Evolutionary conservation across 257 asterid species (phyloP).

Genomic region (Solanum lycopersicoides): DNA sequence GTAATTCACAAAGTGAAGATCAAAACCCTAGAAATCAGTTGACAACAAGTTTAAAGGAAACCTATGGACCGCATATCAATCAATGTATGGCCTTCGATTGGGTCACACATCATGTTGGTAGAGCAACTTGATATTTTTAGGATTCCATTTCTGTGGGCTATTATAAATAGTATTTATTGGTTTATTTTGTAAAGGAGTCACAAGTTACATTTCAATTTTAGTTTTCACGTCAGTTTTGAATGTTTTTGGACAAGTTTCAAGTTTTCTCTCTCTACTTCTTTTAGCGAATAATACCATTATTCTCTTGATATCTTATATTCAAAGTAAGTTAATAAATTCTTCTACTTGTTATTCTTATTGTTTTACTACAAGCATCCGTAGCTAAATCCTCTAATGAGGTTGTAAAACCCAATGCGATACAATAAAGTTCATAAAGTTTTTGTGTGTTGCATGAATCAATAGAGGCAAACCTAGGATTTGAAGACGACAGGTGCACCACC

Average conservation of each 20-base stretch:
- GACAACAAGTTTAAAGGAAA: background rate
- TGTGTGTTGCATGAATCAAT: background rate
- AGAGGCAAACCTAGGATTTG: no score
- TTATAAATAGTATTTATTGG: background rate
- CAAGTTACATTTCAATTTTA: background rate
- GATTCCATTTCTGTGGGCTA: background rate
- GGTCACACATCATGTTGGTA: background rate
- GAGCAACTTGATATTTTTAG: background rate
- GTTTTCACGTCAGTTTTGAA: background rate
- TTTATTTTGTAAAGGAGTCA: background rate
- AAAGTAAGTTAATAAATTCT: background rate
- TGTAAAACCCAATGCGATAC: background rate
- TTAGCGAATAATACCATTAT: no score
- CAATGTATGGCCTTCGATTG: background rate
- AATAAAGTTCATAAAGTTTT: no score
- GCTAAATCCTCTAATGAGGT: background rate
- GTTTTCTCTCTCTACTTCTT: background rate
- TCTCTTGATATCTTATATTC: no score
- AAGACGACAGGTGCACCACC: no score
- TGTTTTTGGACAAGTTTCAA: background rate
- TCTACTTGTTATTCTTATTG: background rate
- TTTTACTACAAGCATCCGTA: background rate
- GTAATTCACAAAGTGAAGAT: background rate
- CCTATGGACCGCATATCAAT: background rate
- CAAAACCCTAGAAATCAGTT: no score